A percentile compares a stretch with the other conserved stretches of the same genome.
phyloP scores from a whole-genome alignment of 257 asterid genomes.

The Gentiana dahurica region DNA sequence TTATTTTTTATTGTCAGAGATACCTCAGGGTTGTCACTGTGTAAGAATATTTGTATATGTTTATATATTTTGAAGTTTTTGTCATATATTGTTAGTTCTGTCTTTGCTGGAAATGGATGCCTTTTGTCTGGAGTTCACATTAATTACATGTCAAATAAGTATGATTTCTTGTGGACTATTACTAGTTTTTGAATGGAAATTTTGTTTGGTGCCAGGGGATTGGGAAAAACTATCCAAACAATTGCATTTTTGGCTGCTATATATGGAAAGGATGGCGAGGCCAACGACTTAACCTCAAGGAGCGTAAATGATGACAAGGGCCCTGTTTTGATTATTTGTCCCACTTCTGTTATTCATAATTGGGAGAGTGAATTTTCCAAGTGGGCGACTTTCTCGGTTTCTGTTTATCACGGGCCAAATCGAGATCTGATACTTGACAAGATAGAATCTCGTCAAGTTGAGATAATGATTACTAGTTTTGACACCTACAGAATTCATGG shows the following conservation, averaged over 20 bases:
- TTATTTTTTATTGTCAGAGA: no score
- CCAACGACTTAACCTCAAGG: conserved; percentile 18
- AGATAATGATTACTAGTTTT: conserved; percentile 78
- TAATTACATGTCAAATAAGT: no score
- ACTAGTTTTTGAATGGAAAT: not conserved
- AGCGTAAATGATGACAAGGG: conserved; percentile 32
- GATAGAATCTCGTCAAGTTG: conserved; percentile 49
- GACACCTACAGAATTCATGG: conserved; percentile 91
- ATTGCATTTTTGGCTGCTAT: conserved; percentile 93
- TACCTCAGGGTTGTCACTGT: no score
- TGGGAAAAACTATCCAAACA: conserved; percentile 94
- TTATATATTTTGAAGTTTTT: no score
- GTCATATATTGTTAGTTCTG: no score
- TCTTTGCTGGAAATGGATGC: no score
- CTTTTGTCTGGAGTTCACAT: no score
- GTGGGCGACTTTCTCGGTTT: conserved; percentile 73
- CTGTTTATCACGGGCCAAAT: conserved; percentile 80
- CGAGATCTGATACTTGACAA: conserved; percentile 67
- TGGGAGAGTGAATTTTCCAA: conserved; percentile 89
- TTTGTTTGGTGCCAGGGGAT: conserved; percentile 51
- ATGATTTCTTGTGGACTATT: no score
- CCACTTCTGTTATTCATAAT: conserved; percentile 85
- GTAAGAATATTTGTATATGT: no score
- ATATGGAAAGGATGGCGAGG: conserved; percentile 50
- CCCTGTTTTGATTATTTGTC: conserved; percentile 72